phyloP scores from a whole-genome alignment of 768 basidiomycete species.

The Amanita phalloides region DNA sequence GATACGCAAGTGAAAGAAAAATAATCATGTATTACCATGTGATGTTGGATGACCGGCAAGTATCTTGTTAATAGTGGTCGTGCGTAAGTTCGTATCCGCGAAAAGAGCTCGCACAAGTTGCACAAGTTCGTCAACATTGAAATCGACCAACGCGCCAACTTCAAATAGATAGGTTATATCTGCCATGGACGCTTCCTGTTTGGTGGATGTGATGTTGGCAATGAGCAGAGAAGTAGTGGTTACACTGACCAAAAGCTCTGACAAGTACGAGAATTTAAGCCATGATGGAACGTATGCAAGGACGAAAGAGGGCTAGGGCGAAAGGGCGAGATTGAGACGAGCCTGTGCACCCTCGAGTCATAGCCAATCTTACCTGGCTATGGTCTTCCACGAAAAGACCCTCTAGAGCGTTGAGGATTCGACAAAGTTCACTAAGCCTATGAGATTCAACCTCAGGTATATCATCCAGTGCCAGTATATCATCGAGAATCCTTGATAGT shows the following conservation, averaged over 20 bases:
- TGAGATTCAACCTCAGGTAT: constrained; percentile 86
- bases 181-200: constrained; percentile 82
- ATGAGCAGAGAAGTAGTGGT: background rate
- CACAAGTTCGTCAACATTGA: constrained; percentile 73
- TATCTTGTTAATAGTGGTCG: constrained; percentile 72
- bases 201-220: background rate
- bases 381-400: constrained; percentile 65
- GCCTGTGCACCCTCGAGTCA: background rate
- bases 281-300: constrained; percentile 85
- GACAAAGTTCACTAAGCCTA: constrained; percentile 71
- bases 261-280: constrained; percentile 92
- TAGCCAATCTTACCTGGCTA: constrained; percentile 33
- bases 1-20: background rate
- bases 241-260: constrained; percentile 72
- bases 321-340: background rate
- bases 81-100: constrained; percentile 74
- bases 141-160: constrained; percentile 84
- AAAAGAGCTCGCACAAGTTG: constrained; percentile 80
- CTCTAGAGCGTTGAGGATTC: constrained; percentile 69
- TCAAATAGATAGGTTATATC: constrained; percentile 91
- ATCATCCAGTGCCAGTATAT: constrained; percentile 69
- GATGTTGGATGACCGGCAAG: constrained; percentile 27
- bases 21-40: background rate
- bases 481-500: constrained; percentile 54
- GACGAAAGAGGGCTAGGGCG: constrained; percentile 55